These are phyloP conservation scores for Phoma sp. DNA, from an alignment of 2,329 filamentous ascomycete genomes.

Conservation along the genomic window DNA sequence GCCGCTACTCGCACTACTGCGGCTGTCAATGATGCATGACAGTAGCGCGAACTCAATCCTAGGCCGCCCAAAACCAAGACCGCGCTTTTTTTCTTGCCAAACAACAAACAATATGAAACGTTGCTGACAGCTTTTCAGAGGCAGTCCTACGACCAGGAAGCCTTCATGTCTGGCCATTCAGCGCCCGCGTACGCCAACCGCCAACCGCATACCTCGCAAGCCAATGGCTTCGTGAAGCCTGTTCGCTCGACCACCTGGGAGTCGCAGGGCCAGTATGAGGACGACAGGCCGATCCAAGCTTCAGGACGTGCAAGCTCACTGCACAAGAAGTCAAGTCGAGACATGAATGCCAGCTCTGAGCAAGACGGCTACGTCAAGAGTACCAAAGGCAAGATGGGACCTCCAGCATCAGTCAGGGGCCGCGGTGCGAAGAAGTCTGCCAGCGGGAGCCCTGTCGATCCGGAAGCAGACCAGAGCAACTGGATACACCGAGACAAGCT, in stretches of 20 bases:
- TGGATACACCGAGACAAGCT: slow-evolving; percentile 90
- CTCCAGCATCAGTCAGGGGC: slow-evolving; percentile 14
- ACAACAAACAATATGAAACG: slow-evolving; percentile 1
- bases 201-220: slow-evolving; percentile 44
- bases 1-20: slow-evolving; percentile 30
- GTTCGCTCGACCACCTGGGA: slow-evolving; percentile 42
- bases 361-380: slow-evolving; percentile 57
- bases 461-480: slow-evolving; percentile 66
- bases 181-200: slow-evolving; percentile 37
- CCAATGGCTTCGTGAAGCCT: slow-evolving; percentile 44
- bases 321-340: slow-evolving; percentile 51
- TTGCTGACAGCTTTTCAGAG: slow-evolving; percentile 41
- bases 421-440: slow-evolving; percentile 37
- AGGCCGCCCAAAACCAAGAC: slow-evolving; percentile 5
- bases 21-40: slow-evolving; percentile 29
- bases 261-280: slow-evolving; percentile 36
- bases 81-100: neutral
- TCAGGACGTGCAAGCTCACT: slow-evolving; percentile 48
- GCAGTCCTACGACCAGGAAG: slow-evolving; percentile 38
- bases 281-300: slow-evolving; percentile 37
- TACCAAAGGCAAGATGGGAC: slow-evolving; percentile 26
- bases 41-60: slow-evolving; percentile 28
- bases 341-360: slow-evolving; percentile 52
- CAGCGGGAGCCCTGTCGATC: slow-evolving; percentile 23
- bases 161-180: slow-evolving; percentile 47